Evolutionary conservation across 208 protist species (phyloP).

Genomic region (Leishmania martiniquensis): DNA sequence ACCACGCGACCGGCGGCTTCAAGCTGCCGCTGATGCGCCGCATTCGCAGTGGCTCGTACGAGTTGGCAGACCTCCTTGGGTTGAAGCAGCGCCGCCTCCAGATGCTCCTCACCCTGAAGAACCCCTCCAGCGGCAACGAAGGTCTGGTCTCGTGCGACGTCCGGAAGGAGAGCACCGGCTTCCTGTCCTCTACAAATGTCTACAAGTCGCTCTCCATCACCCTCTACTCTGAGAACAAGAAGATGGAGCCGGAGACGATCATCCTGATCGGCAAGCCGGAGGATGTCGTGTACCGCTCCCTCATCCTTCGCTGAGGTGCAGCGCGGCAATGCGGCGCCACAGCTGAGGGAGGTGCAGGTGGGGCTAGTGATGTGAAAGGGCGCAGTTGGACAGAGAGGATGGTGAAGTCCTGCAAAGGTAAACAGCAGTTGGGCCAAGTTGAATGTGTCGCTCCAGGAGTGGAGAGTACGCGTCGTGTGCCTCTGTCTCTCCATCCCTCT

Average conservation of each 20-base stretch:
- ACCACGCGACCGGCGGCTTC: constrained; percentile 77
- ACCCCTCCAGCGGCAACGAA: constrained; percentile 61
- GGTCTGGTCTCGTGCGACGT: constrained; percentile 87
- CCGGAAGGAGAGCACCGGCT: constrained; percentile 68
- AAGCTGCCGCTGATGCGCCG: constrained; percentile 82
- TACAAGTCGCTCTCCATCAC: constrained; percentile 84
- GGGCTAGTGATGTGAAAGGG: neutral
- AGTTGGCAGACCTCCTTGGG: constrained; percentile 80
- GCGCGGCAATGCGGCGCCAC: neutral
- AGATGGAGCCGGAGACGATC: constrained; percentile 74
- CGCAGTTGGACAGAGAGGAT: neutral
- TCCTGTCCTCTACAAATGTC: constrained; percentile 73
- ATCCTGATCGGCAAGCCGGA: constrained; percentile 87
- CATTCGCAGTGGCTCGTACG: constrained; percentile 86
- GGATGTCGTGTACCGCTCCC: constrained; percentile 72
- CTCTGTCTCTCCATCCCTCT: neutral
- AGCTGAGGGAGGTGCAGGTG: neutral
- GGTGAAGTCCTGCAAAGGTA: neutral
- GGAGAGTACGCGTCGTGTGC: neutral
- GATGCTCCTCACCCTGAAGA: constrained; percentile 90
- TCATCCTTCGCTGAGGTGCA: constrained; percentile 39
- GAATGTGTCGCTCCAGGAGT: neutral
- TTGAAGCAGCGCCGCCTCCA: constrained; percentile 81
- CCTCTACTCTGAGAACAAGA: constrained; percentile 48
- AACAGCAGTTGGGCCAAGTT: neutral